Evolutionary conservation across 2,329 filamentous ascomycete species (phyloP), one percentile per base, ranked within the genome.

Genomic region (Calonectria fujianensis): DNA sequence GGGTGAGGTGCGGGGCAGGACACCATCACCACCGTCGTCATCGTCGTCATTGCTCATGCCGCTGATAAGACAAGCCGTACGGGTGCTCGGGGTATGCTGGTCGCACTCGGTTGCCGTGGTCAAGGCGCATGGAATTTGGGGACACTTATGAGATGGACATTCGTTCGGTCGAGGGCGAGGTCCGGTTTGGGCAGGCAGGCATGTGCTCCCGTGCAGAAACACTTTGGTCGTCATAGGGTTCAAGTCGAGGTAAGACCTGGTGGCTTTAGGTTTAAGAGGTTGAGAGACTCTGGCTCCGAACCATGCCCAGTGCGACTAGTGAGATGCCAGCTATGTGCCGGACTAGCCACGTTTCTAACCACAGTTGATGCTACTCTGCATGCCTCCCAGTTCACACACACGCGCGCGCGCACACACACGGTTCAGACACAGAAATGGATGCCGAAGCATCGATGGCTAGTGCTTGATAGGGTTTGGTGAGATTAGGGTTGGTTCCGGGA

Each of bases 1-100:
- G 66, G 50, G 48, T 50, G 31, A 48, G 31, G 57, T 73, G 72
- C 66, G 72, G 72, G 72, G 72, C 72, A 65, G 24, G n/a, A 64
- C 64, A 68, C 65, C 48, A 68, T 16, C 48, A 68, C 50, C 57
- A 39, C 35, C 57, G 13, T 61, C 57, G 35, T 61, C 32, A 61
- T 39, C 35, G 35, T 37, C 57, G n/a, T 61, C 32, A 37, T 39
- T 13, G 24, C 31, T 57, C 29, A 32, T 29, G 29, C 31, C 31
- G 52, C 20, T 20, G 57, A 61, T 39, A 61, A 61, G 31, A 32
- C 16, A 35, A 57, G 2, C 20, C 37, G 35, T 14, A 32, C 27
- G 29, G 50, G 27, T 29, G 41, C 18, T 50, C 13, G 41, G 48
- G 20, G n/a, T 48, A 11, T 48, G 63, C 41, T 48, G 27, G 27